Base-by-base conservation (phyloP, 2,329 filamentous ascomycete species). In the Hymenoscyphus salicellus region DNA sequence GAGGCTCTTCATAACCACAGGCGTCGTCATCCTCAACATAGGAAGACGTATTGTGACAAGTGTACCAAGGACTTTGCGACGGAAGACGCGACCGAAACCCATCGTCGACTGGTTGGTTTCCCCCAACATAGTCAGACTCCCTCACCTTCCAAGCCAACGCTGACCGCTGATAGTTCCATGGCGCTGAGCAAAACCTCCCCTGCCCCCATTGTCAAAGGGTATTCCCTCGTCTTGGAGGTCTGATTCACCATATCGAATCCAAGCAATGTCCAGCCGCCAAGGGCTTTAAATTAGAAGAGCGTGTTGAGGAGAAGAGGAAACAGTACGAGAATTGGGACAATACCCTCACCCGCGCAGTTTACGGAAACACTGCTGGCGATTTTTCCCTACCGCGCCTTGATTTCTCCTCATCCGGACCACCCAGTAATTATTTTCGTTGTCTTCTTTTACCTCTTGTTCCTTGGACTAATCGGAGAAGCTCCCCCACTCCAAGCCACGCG, bases 221-320 rank as follows among this genome's bases (percentile, higher is more conserved):
- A 10, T 73, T 72, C 49, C 64, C 52, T 8, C 65, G 69, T n/a
- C 62, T 71, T 26, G 71, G 70, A 16, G 64, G 66, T 17, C 46
- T 73, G 11, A 64, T 72, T 14, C 52, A 60, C 14, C 72, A 73
- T 32, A 62, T 70, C 17, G 72, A 73, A 58, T 26, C 57, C 1
- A 41, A 62, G 3, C 41, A 64, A n/a, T 72, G 71, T 46, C 32
- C 58, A 20, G 58, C 28, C 2, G 55, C 65, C 17, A 17, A 64
- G 1, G 28, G 52, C 4, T 5, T 30, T 30, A 58, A 58, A 14
- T 61, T 70, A 16, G 46, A 58, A 5, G 32, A 65, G 8, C 61
- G 49, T 14, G 49, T 65, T 5, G 59, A 62, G 49, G 49, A 60
- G 30, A 66, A 61, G 17, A 55, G 30, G 5, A 38, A 41, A 2